Percentiles rank a stretch among this genome's conserved stretches.
phyloP scores from a whole-genome alignment of 371 early-diverging fungal species.

The Mucor saturninus region DNA sequence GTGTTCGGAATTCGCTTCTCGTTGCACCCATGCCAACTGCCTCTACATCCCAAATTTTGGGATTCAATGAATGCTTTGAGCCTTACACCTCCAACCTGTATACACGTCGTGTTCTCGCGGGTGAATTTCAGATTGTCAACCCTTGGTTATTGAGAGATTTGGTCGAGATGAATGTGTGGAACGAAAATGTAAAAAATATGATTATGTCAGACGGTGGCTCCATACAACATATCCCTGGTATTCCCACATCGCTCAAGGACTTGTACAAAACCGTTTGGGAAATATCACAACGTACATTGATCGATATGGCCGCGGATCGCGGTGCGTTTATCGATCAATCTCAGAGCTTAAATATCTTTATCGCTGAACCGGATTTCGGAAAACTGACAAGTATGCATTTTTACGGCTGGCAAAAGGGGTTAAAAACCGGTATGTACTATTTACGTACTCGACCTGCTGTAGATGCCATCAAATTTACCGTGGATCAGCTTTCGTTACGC shows the following conservation, averaged over 20 bases:
- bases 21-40: constrained; percentile 99
- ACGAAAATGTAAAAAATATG: constrained; percentile 93
- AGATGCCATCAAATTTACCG: constrained; percentile 91
- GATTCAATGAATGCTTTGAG: constrained; percentile 99
- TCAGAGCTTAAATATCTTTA: constrained; percentile 96
- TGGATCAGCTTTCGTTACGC: constrained; percentile 48
- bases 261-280: constrained; percentile 99
- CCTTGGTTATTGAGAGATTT: constrained; percentile 94
- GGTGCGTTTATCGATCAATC: constrained; percentile 98
- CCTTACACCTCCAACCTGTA: constrained; percentile 97
- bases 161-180: constrained; percentile 92
- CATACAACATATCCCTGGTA: constrained; percentile 78
- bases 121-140: constrained; percentile 99
- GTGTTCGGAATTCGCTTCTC: constrained; percentile 94
- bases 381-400: constrained; percentile 99
- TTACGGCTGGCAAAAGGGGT: constrained; percentile 96
- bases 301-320: constrained; percentile 91
- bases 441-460: constrained; percentile 96
- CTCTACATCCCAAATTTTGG: constrained; percentile 97
- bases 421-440: constrained; percentile 99
- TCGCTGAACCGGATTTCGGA: constrained; percentile 91
- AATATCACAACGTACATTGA: constrained; percentile 82
- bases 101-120: constrained; percentile 95
- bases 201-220: constrained; percentile 96
- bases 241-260: constrained; percentile 88